phyloP scores from a whole-genome alignment of 148 eudicot genomes.

The Heliamphora exappendiculata region DNA sequence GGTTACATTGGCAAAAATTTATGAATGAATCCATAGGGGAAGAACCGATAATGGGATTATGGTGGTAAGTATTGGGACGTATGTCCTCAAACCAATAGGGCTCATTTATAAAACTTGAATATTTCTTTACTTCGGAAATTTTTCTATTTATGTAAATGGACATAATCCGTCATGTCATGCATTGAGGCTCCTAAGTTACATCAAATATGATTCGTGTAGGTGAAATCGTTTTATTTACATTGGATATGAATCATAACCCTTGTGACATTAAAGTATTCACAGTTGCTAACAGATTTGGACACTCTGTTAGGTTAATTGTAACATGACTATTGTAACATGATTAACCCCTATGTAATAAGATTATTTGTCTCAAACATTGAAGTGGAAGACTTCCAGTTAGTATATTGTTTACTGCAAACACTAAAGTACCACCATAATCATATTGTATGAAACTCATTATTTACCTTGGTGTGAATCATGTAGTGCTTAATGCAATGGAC shows the following conservation, averaged over 20 bases:
- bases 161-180: no score
- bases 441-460: not conserved
- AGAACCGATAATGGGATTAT: no score
- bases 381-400: not conserved
- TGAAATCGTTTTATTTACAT: not conserved
- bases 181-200: no score
- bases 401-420: not conserved
- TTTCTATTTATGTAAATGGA: no score
- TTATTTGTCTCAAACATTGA: not conserved
- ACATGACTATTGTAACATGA: not conserved
- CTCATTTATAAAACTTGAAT: no score
- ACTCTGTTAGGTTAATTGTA: not conserved
- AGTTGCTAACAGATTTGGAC: not conserved
- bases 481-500: not conserved
- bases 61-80: no score
- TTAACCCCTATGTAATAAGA: not conserved
- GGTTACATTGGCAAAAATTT: no score
- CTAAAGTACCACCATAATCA: not conserved
- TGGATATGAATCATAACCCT: not conserved
- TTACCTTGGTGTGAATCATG: not conserved
- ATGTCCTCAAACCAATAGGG: not conserved
- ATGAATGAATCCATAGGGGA: no score
- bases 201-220: no score
- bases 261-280: not conserved
- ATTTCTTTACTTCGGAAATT: no score